Percentiles rank a stretch among this genome's conserved stretches.
phyloP scores from a whole-genome alignment of 1,284 basidiomycete genomes.

The Microbotryum scabiosae region DNA sequence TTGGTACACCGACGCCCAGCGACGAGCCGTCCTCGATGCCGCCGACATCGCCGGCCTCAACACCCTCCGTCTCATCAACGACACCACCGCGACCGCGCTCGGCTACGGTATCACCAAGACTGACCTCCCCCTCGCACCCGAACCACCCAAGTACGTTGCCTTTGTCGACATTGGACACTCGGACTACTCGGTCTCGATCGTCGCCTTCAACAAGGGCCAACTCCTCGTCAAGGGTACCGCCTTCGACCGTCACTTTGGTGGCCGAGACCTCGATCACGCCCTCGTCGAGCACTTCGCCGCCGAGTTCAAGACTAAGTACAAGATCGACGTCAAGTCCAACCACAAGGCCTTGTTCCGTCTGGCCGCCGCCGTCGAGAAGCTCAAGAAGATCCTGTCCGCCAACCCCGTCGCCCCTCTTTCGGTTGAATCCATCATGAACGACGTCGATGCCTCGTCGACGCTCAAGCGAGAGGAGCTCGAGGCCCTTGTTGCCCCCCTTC shows the following conservation, averaged over 20 bases:
- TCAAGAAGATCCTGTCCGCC: slow-evolving; percentile 68
- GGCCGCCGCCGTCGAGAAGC: slow-evolving; percentile 61
- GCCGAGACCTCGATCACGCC: slow-evolving; percentile 83
- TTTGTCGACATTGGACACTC: slow-evolving; percentile 92
- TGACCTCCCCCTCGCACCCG: slow-evolving; percentile 69
- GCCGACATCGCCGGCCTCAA: slow-evolving; percentile 80
- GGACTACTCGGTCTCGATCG: slow-evolving; percentile 69
- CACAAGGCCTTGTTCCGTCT: slow-evolving; percentile 89
- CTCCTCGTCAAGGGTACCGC: slow-evolving; percentile 74
- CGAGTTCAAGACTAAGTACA: slow-evolving; percentile 89
- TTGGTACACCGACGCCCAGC: slow-evolving; percentile 87
- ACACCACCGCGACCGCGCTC: slow-evolving; percentile 83
- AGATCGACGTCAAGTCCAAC: slow-evolving; percentile 80
- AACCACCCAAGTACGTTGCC: slow-evolving; percentile 71
- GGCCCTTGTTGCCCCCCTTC: slow-evolving; percentile 49
- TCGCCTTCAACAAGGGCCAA: slow-evolving; percentile 86
- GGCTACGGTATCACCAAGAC: slow-evolving; percentile 95
- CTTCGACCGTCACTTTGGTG: slow-evolving; percentile 82
- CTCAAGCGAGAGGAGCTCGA: slow-evolving; percentile 56
- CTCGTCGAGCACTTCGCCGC: slow-evolving; percentile 76
- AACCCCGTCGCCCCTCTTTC: slow-evolving; percentile 77
- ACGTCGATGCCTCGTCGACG: slow-evolving; percentile 61
- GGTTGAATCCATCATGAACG: slow-evolving; percentile 89
- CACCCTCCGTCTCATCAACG: slow-evolving; percentile 84
- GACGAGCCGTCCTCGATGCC: slow-evolving; percentile 77